phyloP scores from a whole-genome alignment of 306 rosid genomes.

The Acacia acuminata region DNA sequence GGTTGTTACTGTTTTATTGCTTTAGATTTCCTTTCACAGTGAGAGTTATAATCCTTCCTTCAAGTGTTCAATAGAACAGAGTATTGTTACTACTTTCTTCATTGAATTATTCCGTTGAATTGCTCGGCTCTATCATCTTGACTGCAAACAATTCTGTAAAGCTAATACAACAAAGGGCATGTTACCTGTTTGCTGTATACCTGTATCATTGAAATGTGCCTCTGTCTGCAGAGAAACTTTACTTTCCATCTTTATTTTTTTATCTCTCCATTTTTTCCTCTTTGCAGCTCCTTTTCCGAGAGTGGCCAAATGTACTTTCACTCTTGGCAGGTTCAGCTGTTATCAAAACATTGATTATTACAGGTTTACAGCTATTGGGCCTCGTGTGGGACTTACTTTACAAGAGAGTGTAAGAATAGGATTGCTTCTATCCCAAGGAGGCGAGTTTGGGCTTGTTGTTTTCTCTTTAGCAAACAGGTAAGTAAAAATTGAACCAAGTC shows the following conservation, averaged over 20 bases:
- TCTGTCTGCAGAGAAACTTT: constrained; percentile 2
- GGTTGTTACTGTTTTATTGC: no score
- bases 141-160: not conserved
- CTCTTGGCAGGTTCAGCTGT: constrained; percentile 88
- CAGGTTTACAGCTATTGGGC: constrained; percentile 96
- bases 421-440: constrained; percentile 96
- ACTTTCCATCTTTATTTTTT: not conserved
- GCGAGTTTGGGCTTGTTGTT: constrained; percentile 95
- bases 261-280: not conserved
- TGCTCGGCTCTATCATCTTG: no score
- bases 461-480: constrained; percentile 94
- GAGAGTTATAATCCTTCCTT: no score
- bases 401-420: constrained; percentile 99
- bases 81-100: no score
- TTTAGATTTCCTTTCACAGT: no score
- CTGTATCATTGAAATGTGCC: constrained; percentile 12
- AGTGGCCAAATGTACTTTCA: constrained; percentile 97
- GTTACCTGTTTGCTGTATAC: not conserved
- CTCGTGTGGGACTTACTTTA: constrained; percentile 90
- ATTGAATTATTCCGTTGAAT: no score
- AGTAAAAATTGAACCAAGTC: constrained; percentile 22
- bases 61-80: no score
- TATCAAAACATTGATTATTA: constrained; percentile 88
- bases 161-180: constrained; percentile 6
- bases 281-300: constrained; percentile 84